Base-by-base conservation (phyloP, 1,284 basidiomycete species). In the Ceratobasidium theobromae region DNA sequence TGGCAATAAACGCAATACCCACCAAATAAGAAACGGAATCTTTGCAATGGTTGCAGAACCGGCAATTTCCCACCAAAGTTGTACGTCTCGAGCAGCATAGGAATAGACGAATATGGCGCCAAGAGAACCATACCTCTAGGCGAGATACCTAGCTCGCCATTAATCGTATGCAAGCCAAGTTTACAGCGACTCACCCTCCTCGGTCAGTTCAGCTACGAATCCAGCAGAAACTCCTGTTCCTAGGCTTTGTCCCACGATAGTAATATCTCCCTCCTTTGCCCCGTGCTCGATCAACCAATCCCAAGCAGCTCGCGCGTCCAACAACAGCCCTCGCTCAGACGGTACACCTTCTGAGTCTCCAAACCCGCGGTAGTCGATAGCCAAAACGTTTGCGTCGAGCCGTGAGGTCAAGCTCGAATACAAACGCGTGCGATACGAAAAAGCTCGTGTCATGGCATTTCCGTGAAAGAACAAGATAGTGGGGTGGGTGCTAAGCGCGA, bases 391-490 rank as follows among this genome's bases (percentile, higher is more conserved):
- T 21, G 32, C 11, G 46, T 41, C 5, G 8, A 18, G 40, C 1
- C 87, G 81, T 1, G 84, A 80, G 0, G 88, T 81, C 69, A 88
- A 85, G 0, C 80, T 77, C 9, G 80, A 75, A 74, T 91, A 90
- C 45, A 86, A 81, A 3, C 79, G 80, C 9, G 91, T 77, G 8
- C 93, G 87, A 55, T 81, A 82, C 0, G 77, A 72, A 4, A 85
- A 80, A 0, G 89, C 89, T 14, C 93, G 85, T 0, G 89, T 91
- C 3, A 82, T 90, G 0, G 86, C 90, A 71, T 97, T 97, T 11
- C 95, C 96, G 71, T 98, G 96, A 65, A 96, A 82, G 77, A 93
- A 95, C 27, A 97, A 79, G 30, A 96, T 79, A 0, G 89, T 94
- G 0, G 91, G 91, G n/a, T 82, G 77, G 0, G 76, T 71, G 11